A percentile compares a stretch with the other conserved stretches of the same genome.
Evolutionary conservation across 2,329 filamentous ascomycete genomes (phyloP).

Genomic region (Cadophora sp.): DNA sequence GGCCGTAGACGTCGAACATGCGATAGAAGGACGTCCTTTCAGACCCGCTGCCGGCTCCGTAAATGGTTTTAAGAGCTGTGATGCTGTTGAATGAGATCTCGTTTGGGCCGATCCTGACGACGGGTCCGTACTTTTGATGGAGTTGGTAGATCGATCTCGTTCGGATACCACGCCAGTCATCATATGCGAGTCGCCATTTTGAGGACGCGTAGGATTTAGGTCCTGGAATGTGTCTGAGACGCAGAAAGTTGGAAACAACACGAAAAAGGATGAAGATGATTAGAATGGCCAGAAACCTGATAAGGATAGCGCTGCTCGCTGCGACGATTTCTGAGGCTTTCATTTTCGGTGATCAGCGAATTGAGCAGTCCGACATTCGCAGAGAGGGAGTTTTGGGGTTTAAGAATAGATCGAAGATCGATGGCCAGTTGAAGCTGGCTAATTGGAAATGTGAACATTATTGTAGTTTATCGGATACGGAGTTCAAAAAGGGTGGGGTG

Average conservation of each 20-base stretch:
- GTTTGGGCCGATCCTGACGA: conserved; percentile 42
- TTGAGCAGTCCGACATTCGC: neutral
- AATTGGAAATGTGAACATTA: neutral
- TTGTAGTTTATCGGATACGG: neutral
- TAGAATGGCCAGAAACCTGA: neutral
- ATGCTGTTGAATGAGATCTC: conserved; percentile 46
- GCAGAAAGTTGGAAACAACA: conserved; percentile 16
- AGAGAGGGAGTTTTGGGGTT: neutral
- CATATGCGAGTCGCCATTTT: conserved; percentile 32
- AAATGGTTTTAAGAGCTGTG: conserved; percentile 57
- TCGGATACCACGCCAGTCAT: conserved; percentile 30
- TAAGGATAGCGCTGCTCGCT: neutral
- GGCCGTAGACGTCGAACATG: conserved; percentile 61
- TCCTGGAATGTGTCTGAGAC: conserved; percentile 26
- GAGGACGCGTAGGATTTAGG: conserved; percentile 31
- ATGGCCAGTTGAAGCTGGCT: neutral
- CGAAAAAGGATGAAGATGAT: neutral
- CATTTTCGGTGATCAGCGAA: neutral
- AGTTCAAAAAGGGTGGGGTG: conserved; percentile 9
- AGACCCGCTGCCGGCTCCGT: conserved; percentile 59
- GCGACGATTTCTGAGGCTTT: neutral
- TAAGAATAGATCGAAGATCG: neutral
- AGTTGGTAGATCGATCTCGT: conserved; percentile 30
- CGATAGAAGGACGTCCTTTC: conserved; percentile 53
- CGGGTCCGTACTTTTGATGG: conserved; percentile 31